These are phyloP conservation scores for Nicotiana tomentosiformis DNA, from an alignment of 257 asterid genomes.

Conservation along the genomic window DNA sequence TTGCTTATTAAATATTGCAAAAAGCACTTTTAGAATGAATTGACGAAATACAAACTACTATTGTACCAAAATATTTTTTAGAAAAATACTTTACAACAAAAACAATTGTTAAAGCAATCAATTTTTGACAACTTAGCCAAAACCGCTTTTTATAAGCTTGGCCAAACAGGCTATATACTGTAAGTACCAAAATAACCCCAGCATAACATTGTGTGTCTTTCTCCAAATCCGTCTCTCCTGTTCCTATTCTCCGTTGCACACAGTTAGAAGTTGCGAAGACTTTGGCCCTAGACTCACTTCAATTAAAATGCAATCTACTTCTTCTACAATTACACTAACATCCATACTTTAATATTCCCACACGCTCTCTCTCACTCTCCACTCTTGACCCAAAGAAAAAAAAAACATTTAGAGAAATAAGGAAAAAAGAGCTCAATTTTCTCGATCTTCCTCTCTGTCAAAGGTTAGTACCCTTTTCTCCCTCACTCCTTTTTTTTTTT, in stretches of 20 bases:
- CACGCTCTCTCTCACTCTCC: background rate
- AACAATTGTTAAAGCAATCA: no score
- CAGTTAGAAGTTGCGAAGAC: background rate
- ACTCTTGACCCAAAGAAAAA: background rate
- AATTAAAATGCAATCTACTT: background rate
- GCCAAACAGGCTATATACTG: no score
- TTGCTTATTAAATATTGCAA: no score
- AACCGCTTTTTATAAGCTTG: no score
- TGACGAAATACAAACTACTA: no score
- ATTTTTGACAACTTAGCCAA: no score
- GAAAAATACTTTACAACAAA: no score
- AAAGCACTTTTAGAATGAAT: no score
- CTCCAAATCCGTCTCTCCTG: background rate
- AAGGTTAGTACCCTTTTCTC: slow-evolving; percentile 4
- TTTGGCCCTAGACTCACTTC: background rate
- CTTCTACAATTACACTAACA: background rate
- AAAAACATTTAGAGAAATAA: background rate
- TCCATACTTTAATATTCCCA: background rate
- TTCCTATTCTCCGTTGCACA: background rate
- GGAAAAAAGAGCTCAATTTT: background rate
- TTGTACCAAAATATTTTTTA: no score
- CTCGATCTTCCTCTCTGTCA: background rate
- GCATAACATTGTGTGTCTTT: background rate
- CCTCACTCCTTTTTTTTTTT: background rate
- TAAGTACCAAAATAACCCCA: background rate